Percentiles rank a stretch among this genome's conserved stretches.
Evolutionary conservation across 2,329 filamentous ascomycete species (phyloP).

Genomic region (Penicillium brevicompactum): DNA sequence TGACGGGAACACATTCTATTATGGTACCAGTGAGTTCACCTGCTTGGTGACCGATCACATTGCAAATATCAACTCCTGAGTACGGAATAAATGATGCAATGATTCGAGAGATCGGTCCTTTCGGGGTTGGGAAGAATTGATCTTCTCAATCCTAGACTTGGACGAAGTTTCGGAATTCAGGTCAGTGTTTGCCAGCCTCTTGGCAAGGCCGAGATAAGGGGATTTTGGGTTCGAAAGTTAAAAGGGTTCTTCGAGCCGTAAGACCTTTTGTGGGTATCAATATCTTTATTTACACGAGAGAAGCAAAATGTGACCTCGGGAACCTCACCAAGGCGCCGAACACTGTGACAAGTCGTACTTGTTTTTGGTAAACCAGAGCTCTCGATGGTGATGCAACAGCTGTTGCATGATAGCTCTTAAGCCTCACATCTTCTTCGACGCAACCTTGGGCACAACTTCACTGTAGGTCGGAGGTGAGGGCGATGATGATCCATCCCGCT

Average conservation of each 20-base stretch:
- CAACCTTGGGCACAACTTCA: conserved; percentile 6
- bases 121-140: neutral
- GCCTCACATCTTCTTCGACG: neutral
- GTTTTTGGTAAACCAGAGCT: too few relatives aligned
- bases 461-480: neutral
- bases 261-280: too few relatives aligned
- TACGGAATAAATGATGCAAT: neutral
- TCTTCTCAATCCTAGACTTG: neutral
- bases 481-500: conserved; percentile 7
- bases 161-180: neutral
- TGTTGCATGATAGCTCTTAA: too few relatives aligned
- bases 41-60: conserved; percentile 38
- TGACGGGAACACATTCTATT: conserved; percentile 37
- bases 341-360: too few relatives aligned
- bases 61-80: conserved; percentile 6
- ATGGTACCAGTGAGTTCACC: conserved; percentile 31
- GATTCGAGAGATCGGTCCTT: neutral
- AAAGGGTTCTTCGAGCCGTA: too few relatives aligned
- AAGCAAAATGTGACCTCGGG: too few relatives aligned
- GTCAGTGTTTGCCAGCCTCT: too few relatives aligned
- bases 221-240: too few relatives aligned
- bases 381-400: too few relatives aligned
- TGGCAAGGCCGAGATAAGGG: too few relatives aligned
- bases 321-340: too few relatives aligned
- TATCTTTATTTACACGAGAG: too few relatives aligned